These are phyloP conservation scores for Solanum aculeatissimum DNA, from an alignment of 305 asterid species.

Conservation along the genomic window DNA sequence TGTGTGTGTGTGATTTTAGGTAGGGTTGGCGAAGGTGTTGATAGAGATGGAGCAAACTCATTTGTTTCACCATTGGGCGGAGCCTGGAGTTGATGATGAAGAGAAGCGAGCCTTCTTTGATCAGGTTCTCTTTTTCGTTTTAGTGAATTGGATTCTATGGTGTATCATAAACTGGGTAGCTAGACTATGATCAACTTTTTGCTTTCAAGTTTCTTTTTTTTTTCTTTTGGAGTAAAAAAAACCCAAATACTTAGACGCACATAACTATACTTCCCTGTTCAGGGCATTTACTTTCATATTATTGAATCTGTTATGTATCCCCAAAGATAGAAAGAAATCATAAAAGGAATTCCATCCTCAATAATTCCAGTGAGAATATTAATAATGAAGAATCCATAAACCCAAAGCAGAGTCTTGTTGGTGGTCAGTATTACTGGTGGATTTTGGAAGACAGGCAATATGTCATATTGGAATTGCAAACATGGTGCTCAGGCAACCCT, in stretches of 20 bases:
- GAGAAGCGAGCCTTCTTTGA: conserved; percentile 63
- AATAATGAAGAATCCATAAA: not conserved
- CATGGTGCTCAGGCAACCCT: conserved; percentile 92
- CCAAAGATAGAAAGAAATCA: not conserved
- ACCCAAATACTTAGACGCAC: not conserved
- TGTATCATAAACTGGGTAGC: not conserved
- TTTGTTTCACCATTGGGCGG: conserved; percentile 83
- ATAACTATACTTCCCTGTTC: not conserved
- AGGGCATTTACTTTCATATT: not conserved
- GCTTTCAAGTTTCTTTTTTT: not conserved
- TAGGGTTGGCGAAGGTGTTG: conserved; percentile 66
- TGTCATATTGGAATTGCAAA: conserved; percentile 59
- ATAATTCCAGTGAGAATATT: not conserved
- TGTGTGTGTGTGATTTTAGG: conserved; percentile 23
- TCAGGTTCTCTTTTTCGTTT: conserved; percentile 35
- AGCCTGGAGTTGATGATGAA: conserved; percentile 74
- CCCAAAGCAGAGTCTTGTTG: not conserved
- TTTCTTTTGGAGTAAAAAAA: not conserved
- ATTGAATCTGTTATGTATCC: not conserved
- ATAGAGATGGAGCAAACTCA: conserved; percentile 64
- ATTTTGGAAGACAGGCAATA: not conserved
- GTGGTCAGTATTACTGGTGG: not conserved
- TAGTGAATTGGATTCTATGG: not conserved
- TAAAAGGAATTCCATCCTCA: not conserved
- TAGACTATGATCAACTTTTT: not conserved